Base-by-base conservation (phyloP, 140 eudicot genomes). In the Flaveria floridana region DNA sequence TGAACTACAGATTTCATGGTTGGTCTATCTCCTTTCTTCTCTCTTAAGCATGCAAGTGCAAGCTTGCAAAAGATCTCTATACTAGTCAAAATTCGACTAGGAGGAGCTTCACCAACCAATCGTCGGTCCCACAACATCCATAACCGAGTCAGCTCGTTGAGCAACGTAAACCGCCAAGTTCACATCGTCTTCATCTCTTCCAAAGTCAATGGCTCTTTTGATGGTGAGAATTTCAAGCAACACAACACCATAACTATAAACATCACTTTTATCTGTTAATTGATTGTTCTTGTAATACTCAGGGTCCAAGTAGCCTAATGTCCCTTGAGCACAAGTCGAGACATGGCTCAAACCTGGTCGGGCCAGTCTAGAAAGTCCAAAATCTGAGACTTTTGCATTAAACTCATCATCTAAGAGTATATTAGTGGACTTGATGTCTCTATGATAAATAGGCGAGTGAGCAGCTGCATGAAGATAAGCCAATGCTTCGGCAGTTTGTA, bases 261-360 rank as follows among this genome's bases (percentile, higher is more conserved):
- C 41, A 34, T 34, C 41, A 6, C 41, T 34, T 34, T 34, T 34
- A 34, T 34, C 41, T 34, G 93, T 89, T 39, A 89, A 63, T 65
- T 87, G 89, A 48, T 85, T 81, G 70, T 85, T 89, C 18, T 85
- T 78, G 59, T 81, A 87, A 68, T 89, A 89, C 76, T 87, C 90
- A 0, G 96, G 96, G 72, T 89, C 96, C 25, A 89, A 69, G 75
- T 89, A 89, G 51, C 96, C 92, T 26, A 89, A 30, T 7, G 96
- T 87, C 37, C 92, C 95, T 70, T 84, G 90, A 4, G 92, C 96
- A 79, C 92, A 87, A 7, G 93, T 87, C 0, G 89, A 82, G 65
- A 87, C 86, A 52, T 87, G 93, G 78, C 87, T 85, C 81, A 85
- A 64, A 7, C 84, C 93, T 6, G 87, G 83, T 34, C 65, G 78